phyloP scores from a whole-genome alignment of 2,329 filamentous ascomycete genomes.

The Colletotrichum sp. region DNA sequence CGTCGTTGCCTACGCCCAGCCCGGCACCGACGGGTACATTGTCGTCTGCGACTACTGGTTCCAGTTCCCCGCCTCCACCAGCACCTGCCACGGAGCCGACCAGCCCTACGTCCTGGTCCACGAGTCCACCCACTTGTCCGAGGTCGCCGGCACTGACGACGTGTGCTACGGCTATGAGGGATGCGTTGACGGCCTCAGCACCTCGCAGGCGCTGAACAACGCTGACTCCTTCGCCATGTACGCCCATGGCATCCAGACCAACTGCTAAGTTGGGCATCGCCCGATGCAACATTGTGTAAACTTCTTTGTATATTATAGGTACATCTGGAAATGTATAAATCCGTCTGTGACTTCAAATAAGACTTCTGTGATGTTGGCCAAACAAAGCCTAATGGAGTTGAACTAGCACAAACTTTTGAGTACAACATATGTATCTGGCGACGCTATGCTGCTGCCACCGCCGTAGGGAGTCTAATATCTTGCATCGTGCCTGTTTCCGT shows the following conservation, averaged over 20 bases:
- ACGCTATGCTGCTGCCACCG: rapidly evolving
- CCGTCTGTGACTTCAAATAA: not conserved
- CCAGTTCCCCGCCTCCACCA: constrained; percentile 51
- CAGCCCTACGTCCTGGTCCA: constrained; percentile 70
- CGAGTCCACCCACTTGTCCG: constrained; percentile 68
- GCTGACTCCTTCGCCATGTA: constrained; percentile 23
- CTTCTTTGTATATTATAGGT: not conserved
- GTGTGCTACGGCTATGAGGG: constrained; percentile 29
- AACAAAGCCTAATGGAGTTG: not conserved
- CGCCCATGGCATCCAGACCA: constrained; percentile 6
- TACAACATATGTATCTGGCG: not conserved
- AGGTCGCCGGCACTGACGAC: constrained; percentile 55
- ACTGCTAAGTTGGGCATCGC: not conserved
- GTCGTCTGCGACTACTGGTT: constrained; percentile 69
- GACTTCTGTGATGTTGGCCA: not conserved
- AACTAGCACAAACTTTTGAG: not conserved
- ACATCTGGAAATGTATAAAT: not conserved
- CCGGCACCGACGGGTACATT: constrained; percentile 54
- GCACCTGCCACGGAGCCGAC: constrained; percentile 54
- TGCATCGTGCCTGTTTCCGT: not conserved
- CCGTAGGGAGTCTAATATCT: rapidly evolving
- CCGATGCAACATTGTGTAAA: not conserved
- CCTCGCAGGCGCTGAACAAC: constrained; percentile 16
- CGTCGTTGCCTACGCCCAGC: constrained; percentile 67
- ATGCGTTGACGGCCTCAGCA: constrained; percentile 4